Evolutionary conservation across 371 early-diverging fungal species (phyloP).

Genomic region (Mycotypha africana): DNA sequence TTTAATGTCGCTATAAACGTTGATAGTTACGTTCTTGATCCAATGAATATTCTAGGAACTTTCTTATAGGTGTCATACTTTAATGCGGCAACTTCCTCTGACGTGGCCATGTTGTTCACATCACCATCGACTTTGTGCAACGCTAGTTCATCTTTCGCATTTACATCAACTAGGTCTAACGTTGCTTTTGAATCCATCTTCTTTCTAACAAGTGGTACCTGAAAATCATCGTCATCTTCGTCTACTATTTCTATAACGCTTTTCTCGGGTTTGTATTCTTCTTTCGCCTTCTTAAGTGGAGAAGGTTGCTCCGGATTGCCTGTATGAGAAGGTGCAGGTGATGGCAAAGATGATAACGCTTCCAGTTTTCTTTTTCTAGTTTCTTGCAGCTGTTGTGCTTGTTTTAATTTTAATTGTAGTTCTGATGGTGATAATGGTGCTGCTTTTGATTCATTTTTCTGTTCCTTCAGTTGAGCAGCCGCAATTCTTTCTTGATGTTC

Average conservation of each 20-base stretch:
- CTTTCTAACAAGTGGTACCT: slow-evolving; percentile 6
- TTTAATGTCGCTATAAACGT: too few species aligned
- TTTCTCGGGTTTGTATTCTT: neutral
- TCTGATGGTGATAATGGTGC: too few species aligned
- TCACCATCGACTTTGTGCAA: too few species aligned
- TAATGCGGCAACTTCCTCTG: slow-evolving; percentile 3
- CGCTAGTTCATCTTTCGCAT: too few species aligned
- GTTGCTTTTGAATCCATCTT: too few species aligned
- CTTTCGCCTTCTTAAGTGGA: too few species aligned
- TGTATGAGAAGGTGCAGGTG: too few species aligned
- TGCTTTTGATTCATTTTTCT: neutral
- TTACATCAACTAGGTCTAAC: too few species aligned
- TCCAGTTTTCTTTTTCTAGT: neutral
- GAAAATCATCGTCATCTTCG: slow-evolving; percentile 24
- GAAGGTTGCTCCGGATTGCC: neutral
- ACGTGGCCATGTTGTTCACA: neutral
- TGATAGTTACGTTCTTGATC: slow-evolving; percentile 60
- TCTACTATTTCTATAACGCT: neutral
- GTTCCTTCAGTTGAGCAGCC: neutral
- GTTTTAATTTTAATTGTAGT: too few species aligned
- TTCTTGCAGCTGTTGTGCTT: too few species aligned
- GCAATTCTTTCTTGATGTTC: slow-evolving; percentile 13
- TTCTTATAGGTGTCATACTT: slow-evolving; percentile 4
- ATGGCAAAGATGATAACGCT: too few species aligned
- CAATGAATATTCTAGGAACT: slow-evolving; percentile 37